These are phyloP conservation scores for Fusarium sp. DNA, from an alignment of 2,329 filamentous ascomycete species.

Conservation along the genomic window DNA sequence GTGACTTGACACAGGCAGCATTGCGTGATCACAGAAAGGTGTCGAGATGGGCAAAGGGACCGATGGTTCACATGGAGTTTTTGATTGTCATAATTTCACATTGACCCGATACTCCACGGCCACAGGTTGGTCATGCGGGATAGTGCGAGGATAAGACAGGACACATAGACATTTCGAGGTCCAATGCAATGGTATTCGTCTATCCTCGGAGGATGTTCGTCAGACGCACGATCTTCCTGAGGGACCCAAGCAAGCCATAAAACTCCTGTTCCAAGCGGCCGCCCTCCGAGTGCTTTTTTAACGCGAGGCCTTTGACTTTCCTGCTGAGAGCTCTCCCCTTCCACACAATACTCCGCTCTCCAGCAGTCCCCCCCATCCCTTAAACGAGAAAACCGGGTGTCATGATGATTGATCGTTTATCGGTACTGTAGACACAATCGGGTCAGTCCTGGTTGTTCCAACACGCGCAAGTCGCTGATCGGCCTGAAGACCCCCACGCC, in stretches of 20 bases:
- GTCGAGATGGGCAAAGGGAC: background rate
- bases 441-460: constrained; percentile 32
- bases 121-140: constrained; percentile 25
- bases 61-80: constrained; percentile 28
- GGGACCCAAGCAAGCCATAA: constrained; percentile 59
- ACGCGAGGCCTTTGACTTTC: constrained; percentile 52
- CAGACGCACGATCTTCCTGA: constrained; percentile 58
- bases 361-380: constrained; percentile 35
- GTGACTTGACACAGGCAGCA: background rate
- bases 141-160: constrained; percentile 27
- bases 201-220: constrained; percentile 59
- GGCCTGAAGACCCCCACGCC: background rate
- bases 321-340: constrained; percentile 44
- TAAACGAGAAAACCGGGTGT: constrained; percentile 47
- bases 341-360: constrained; percentile 39
- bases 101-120: constrained; percentile 31
- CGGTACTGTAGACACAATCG: constrained; percentile 51
- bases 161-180: constrained; percentile 44
- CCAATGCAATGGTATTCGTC: constrained; percentile 59
- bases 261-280: constrained; percentile 61
- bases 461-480: background rate
- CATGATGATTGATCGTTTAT: constrained; percentile 49
- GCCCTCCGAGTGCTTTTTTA: constrained; percentile 56
- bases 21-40: constrained; percentile 5
- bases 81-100: constrained; percentile 36